These are phyloP conservation scores for Corchorus capsularis DNA, from an alignment of 345 rosid species.

Conservation along the genomic window DNA sequence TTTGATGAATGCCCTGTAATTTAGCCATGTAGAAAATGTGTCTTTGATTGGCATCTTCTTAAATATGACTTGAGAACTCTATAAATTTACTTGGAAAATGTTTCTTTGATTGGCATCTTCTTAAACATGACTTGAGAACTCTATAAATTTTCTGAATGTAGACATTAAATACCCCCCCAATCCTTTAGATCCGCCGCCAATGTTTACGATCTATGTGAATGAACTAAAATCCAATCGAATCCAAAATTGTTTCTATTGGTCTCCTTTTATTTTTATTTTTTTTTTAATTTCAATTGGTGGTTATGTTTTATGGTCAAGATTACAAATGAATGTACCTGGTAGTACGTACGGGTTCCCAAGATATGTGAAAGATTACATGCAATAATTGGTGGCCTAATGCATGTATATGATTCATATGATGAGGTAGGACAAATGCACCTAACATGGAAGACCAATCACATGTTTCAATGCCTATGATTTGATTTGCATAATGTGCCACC, in stretches of 20 bases:
- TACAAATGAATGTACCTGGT: background rate
- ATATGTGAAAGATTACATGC: background rate
- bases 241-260: too few relatives aligned
- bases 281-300: background rate
- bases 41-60: background rate
- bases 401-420: background rate
- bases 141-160: background rate
- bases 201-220: too few relatives aligned
- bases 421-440: background rate
- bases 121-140: background rate
- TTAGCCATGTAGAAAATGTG: background rate
- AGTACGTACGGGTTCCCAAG: background rate
- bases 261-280: background rate
- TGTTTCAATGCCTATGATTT: too few relatives aligned
- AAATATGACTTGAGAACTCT: background rate
- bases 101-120: background rate
- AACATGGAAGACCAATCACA: background rate
- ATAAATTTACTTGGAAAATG: background rate
- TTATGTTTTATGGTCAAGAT: constrained; percentile 3
- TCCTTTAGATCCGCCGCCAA: too few relatives aligned
- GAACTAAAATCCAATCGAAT: too few relatives aligned
- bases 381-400: background rate
- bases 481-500: background rate
- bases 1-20: background rate
- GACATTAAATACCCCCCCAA: too few relatives aligned